A percentile compares a stretch with the other conserved stretches of the same genome.
Evolutionary conservation across 768 basidiomycete species (phyloP).

Genomic region (Amanita polypyramis): DNA sequence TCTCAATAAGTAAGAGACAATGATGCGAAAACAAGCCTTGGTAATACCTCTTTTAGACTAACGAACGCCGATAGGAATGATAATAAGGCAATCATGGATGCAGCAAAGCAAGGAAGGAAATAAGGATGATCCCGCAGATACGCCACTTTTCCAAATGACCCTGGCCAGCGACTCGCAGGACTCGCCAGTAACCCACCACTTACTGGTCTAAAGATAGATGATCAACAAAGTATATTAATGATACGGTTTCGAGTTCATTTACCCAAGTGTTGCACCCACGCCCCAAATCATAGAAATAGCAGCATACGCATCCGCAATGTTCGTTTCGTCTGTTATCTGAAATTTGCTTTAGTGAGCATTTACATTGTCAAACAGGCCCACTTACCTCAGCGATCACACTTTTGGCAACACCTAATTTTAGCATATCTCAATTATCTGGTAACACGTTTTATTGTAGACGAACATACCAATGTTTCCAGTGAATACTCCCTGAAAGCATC

Average conservation of each 20-base stretch:
- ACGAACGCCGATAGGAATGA: constrained; percentile 14
- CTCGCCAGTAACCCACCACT: constrained; percentile 23
- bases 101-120: constrained; percentile 24
- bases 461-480: neutral
- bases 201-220: constrained; percentile 12
- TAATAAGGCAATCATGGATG: constrained; percentile 15
- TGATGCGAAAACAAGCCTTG: neutral
- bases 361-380: neutral
- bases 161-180: constrained; percentile 19
- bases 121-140: constrained; percentile 24
- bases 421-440: constrained; percentile 25
- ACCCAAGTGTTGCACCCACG: constrained; percentile 22
- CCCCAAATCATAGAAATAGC: constrained; percentile 26
- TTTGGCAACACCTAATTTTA: constrained; percentile 10
- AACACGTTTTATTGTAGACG: neutral
- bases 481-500: constrained; percentile 11
- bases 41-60: constrained; percentile 19
- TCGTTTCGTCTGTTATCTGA: constrained; percentile 30
- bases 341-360: constrained; percentile 21
- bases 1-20: neutral
- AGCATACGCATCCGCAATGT: constrained; percentile 27
- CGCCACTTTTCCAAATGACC: constrained; percentile 14
- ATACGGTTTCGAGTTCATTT: constrained; percentile 1
- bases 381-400: neutral
- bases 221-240: neutral